phyloP scores from a whole-genome alignment of 148 eudicot genomes.

The Rhododendron griersonianum region DNA sequence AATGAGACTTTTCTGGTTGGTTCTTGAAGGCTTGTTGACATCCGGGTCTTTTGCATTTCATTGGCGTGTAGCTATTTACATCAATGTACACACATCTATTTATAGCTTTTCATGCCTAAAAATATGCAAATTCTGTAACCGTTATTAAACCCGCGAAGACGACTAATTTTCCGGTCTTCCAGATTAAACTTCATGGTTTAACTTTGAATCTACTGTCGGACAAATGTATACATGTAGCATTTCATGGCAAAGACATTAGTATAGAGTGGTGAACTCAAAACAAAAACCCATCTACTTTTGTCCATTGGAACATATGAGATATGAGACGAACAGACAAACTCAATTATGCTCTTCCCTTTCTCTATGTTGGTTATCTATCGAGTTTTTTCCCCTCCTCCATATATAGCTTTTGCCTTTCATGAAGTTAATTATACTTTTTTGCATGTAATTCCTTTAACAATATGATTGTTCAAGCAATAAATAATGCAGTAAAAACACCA shows the following conservation, averaged over 20 bases:
- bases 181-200: not conserved
- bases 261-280: not conserved
- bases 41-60: slow-evolving; percentile 7
- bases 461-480: no score
- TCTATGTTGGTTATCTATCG: not conserved
- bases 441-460: not conserved
- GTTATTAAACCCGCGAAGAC: not conserved
- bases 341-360: no score
- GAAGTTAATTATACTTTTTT: not conserved
- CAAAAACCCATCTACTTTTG: no score
- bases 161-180: not conserved
- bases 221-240: not conserved
- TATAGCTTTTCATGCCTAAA: not conserved
- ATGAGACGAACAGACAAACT: no score
- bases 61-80: not conserved
- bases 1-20: not conserved
- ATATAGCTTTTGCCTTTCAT: not conserved
- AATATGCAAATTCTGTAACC: not conserved
- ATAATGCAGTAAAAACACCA: no score
- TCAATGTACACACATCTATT: not conserved
- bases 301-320: no score
- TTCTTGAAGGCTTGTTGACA: not conserved
- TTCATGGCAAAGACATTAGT: not conserved
- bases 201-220: not conserved
- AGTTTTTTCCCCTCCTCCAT: not conserved